A percentile compares a stretch with the other conserved stretches of the same genome.
Evolutionary conservation across 768 basidiomycete genomes (phyloP).

Genomic region (Trametes villosa): DNA sequence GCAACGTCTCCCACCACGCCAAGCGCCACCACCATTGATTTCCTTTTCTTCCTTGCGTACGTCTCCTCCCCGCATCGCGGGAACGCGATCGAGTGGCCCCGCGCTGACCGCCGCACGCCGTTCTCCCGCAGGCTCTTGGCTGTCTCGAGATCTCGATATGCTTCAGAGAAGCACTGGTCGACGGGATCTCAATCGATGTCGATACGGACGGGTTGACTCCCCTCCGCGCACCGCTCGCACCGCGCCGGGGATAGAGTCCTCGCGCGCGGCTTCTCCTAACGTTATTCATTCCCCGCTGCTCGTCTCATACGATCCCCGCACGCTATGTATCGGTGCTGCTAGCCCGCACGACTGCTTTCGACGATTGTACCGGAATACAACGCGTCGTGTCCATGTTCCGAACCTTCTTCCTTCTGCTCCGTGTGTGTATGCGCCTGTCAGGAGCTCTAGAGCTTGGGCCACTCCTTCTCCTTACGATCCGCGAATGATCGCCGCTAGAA

Average conservation of each 20-base stretch:
- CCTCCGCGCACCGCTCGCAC: slow-evolving; percentile 12
- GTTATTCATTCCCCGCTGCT: not conserved
- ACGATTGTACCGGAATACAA: slow-evolving; percentile 26
- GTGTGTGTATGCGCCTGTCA: not conserved
- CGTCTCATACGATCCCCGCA: not conserved
- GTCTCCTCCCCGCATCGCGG: slow-evolving; percentile 5
- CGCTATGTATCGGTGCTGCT: slow-evolving; percentile 25
- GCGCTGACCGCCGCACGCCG: not conserved
- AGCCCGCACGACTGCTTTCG: slow-evolving; percentile 8
- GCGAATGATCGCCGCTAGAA: not conserved
- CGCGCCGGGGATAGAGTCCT: slow-evolving; percentile 11
- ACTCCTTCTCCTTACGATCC: not conserved
- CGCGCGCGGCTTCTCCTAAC: not conserved
- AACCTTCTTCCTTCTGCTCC: not conserved
- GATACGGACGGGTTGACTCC: slow-evolving; percentile 17
- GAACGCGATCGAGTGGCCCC: not conserved
- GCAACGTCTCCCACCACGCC: slow-evolving; percentile 25
- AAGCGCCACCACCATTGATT: slow-evolving; percentile 32
- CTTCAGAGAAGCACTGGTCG: slow-evolving; percentile 31
- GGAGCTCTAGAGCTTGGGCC: not conserved
- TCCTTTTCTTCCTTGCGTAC: slow-evolving; percentile 17
- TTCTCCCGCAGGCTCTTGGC: slow-evolving; percentile 17
- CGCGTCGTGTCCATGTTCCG: slow-evolving; percentile 4
- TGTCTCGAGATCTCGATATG: slow-evolving; percentile 29
- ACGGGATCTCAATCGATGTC: slow-evolving; percentile 28